These are phyloP conservation scores for Colletotrichum eleusines DNA, from an alignment of 2,329 filamentous ascomycete species.

Conservation along the genomic window DNA sequence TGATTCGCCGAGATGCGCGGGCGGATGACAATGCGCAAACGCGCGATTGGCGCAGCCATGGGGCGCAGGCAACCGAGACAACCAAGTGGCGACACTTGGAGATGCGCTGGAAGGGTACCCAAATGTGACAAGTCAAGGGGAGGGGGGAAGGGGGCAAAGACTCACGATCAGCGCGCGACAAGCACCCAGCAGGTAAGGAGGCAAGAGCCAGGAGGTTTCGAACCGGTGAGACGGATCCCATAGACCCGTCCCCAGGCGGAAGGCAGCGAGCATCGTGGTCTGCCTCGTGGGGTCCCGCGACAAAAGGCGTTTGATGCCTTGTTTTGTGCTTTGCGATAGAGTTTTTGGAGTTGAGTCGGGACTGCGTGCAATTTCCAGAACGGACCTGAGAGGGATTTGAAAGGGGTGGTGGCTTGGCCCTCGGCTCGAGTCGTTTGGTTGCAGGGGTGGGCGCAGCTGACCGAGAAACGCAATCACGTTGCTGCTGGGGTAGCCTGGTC, in stretches of 20 bases:
- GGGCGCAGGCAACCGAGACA: neutral
- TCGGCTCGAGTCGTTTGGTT: constrained; percentile 28
- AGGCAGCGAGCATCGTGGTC: constrained; percentile 45
- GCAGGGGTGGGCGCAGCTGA: constrained; percentile 30
- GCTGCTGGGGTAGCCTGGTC: constrained; percentile 23
- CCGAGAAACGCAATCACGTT: constrained; percentile 30
- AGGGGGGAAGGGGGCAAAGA: constrained; percentile 44
- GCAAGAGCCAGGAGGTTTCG: constrained; percentile 85
- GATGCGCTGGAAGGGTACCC: neutral
- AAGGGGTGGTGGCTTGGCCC: constrained; percentile 28
- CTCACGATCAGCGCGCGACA: constrained; percentile 67
- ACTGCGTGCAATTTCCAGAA: constrained; percentile 14
- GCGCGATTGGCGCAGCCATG: neutral
- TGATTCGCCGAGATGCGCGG: neutral
- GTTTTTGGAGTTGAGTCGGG: constrained; percentile 38
- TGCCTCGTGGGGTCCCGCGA: constrained; percentile 19
- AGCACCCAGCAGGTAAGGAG: constrained; percentile 71
- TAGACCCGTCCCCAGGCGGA: constrained; percentile 56
- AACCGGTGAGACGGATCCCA: constrained; percentile 74
- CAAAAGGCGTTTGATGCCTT: neutral
- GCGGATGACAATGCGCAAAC: neutral
- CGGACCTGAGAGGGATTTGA: constrained; percentile 34
- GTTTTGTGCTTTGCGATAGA: constrained; percentile 30
- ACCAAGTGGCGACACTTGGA: neutral
- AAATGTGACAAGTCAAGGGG: neutral